A percentile compares a stretch with the other conserved stretches of the same genome.
Conservation (phyloP, 2,329 filamentous ascomycete genomes). For the Colletotrichum sp. region DNA sequence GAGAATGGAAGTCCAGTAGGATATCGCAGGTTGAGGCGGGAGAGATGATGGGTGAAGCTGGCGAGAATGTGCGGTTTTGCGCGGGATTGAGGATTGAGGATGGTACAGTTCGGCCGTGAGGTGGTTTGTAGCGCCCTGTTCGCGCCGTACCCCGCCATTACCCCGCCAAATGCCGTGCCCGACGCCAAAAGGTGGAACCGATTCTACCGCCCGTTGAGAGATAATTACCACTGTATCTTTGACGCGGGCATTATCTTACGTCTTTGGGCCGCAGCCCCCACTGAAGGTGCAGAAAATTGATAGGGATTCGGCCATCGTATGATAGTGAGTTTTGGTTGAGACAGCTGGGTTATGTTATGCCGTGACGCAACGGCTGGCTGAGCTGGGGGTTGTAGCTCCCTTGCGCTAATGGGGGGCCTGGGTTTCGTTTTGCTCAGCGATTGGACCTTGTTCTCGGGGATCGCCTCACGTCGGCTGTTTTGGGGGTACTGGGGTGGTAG, state of each 20-base stretch:
- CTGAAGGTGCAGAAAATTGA: not conserved
- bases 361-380: not conserved
- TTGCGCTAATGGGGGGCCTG: not conserved
- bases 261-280: not conserved
- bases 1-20: not conserved
- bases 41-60: not conserved
- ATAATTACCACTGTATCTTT: not conserved
- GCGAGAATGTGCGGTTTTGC: not conserved
- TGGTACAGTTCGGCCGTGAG: not conserved
- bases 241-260: not conserved
- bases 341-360: not conserved
- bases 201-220: not conserved
- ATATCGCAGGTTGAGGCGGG: not conserved
- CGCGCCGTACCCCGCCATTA: conserved; percentile 23
- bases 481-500: not conserved
- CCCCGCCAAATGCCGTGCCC: conserved; percentile 20
- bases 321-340: not conserved
- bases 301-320: not conserved
- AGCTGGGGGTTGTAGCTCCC: not conserved
- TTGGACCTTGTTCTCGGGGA: not conserved
- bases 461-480: conserved; percentile 6
- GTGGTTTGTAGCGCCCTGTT: conserved; percentile 10
- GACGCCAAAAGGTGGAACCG: conserved; percentile 11
- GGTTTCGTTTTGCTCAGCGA: not conserved
- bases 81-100: not conserved